Evolutionary conservation across 1,284 basidiomycete species (phyloP), one percentile per base, ranked within the genome.

Genomic region (Chalciporus sp.): DNA sequence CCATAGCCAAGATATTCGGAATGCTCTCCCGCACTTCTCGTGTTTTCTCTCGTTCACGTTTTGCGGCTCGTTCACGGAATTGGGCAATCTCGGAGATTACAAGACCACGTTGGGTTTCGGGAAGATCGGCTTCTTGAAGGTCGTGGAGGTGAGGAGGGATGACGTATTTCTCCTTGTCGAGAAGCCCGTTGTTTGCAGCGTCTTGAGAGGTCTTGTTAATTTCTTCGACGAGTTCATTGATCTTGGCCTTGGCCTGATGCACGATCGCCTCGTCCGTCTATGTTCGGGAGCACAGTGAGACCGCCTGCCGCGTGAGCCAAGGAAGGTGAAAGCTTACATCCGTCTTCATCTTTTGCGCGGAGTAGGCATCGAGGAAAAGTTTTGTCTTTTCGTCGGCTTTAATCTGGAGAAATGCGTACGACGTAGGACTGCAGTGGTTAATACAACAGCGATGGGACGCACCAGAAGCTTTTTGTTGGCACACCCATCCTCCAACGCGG

Each of bases 71-170:
- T 72, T 94, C 92, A 51, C 93, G 83, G 72, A 95, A 98, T 63
- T 94, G 88, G 1, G 94, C 94, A 57, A 98, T 98, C 69, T 98
- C 95, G 33, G 88, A 92, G 55, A 98, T 88, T 52, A 98, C 95
- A 29, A 92, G 87, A 2, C 91, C 94, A 20, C 95, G 88, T 71
- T 95, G 94, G 1, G 92, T 91, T 73, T 96, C 95, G n/a, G 95
- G 95, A 27, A 98, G 81, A 67, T 98, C 95, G 48, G 93, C 92
- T 74, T 95, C 93, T 67, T 95, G 90, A 33, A 98, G 79, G 71
- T 98, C 95, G 71, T 95, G 93, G 23, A 98, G 80, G 74, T 98
- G 95, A 7, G 93, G 92, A 10, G 95, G 95, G 31, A 98, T 93
- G 58, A 93, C 84, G 65, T 90, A 88, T 80, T 82, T 87, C 74